Conservation (phyloP, 2,329 filamentous ascomycete species). For the Dryadomyces quercus-mongolicae region DNA sequence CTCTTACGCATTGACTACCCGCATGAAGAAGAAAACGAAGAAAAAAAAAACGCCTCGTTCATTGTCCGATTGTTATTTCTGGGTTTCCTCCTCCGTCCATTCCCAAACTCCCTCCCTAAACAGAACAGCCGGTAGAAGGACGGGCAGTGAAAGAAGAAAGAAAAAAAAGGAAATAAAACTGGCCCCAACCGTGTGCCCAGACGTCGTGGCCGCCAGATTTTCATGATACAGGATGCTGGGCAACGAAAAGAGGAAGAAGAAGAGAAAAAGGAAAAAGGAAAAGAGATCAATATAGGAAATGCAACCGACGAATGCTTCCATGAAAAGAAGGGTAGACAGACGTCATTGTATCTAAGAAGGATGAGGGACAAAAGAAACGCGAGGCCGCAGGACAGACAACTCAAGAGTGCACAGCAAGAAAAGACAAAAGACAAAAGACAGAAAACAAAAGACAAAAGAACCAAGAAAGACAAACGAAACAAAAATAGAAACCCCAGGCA, state of each 20-base stretch:
- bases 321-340: not conserved
- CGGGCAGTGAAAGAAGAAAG: not conserved
- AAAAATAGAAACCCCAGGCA: not conserved
- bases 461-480: not conserved
- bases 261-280: not conserved
- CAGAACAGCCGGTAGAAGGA: not conserved
- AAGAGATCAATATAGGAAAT: not conserved
- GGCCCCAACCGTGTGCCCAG: not conserved
- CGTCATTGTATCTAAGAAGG: constrained; percentile 1
- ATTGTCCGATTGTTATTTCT: not conserved
- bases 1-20: not conserved
- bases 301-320: not conserved
- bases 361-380: not conserved
- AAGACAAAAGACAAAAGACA: not conserved
- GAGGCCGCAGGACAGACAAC: not conserved
- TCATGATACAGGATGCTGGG: constrained; percentile 1
- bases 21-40: not conserved
- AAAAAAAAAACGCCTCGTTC: not conserved
- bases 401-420: not conserved
- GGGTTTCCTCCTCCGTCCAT: not conserved
- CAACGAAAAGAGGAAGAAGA: not conserved
- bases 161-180: not conserved
- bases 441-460: not conserved
- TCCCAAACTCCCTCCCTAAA: not conserved
- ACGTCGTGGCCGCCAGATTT: not conserved